These are phyloP conservation scores for Xylariaceae sp. DNA, from an alignment of 2,329 filamentous ascomycete genomes.

Conservation along the genomic window DNA sequence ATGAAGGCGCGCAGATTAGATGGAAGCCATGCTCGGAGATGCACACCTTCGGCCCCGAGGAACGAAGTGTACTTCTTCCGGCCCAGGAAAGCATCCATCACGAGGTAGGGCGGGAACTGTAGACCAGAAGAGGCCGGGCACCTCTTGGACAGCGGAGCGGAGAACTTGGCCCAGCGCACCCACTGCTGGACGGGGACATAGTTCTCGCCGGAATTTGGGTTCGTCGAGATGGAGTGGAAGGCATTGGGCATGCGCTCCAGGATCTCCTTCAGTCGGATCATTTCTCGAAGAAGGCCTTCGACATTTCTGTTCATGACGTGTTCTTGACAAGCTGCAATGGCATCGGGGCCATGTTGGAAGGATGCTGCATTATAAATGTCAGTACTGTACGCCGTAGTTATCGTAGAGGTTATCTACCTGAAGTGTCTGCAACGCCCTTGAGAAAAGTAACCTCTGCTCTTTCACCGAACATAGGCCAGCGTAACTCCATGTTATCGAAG, in stretches of 20 bases:
- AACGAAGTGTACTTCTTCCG: constrained; percentile 45
- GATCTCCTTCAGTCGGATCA: constrained; percentile 49
- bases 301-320: constrained; percentile 48
- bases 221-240: constrained; percentile 50
- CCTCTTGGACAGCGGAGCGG: constrained; percentile 44
- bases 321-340: constrained; percentile 50
- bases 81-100: constrained; percentile 53
- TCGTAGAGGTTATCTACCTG: no score
- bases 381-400: no score
- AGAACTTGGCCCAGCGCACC: constrained; percentile 49
- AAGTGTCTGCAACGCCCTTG: no score
- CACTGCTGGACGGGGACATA: constrained; percentile 44
- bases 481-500: no score
- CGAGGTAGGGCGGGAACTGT: constrained; percentile 47
- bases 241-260: constrained; percentile 50
- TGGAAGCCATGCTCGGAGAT: constrained; percentile 49
- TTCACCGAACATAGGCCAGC: no score
- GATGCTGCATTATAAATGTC: no score
- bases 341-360: no score
- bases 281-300: constrained; percentile 45
- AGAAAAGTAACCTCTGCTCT: no score
- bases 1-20: constrained; percentile 52
- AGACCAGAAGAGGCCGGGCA: constrained; percentile 48
- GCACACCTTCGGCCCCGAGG: constrained; percentile 46
- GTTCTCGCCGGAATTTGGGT: constrained; percentile 47